Evolutionary conservation across 2,329 filamentous ascomycete genomes (phyloP), one percentile per base, ranked within the genome.

Genomic region (Leptographium radiaticola): DNA sequence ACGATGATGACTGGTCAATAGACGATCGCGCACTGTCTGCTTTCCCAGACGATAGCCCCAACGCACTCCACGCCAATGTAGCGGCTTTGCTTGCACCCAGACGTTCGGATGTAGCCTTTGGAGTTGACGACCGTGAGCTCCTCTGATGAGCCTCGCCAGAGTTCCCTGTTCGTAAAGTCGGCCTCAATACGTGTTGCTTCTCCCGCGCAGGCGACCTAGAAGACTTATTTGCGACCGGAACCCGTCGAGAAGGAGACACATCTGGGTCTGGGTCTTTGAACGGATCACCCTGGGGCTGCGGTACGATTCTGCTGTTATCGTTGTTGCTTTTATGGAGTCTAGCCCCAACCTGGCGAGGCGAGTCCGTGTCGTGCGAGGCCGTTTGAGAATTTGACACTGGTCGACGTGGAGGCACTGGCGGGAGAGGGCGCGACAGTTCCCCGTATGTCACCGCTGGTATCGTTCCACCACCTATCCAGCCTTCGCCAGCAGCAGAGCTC

Each of bases 391-490:
- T 69, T n/a, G 79, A 75, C 43, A 77, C 65, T 1, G 76, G 73
- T 31, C 80, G 78, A 30, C 86, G 74, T 49, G 58, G 57, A 4
- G 58, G 58, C 40, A 52, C 56, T 44, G 33, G 76, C 70, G 13
- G 81, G 74, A 11, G 81, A 69, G 13, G 70, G 63, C 83, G 81
- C n/a, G 86, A 85, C n/a, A 95, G 73, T 60, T 94, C 85, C 6
- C 82, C 78, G 64, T 94, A 95, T 56, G 77, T 83, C 49, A 90
- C 79, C 9, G 87, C 85, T 48, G 87, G 88, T 58, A 95, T 84
- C 1, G 87, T 93, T 13, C 88, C 87, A 58, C 84, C 77, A 43
- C 87, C 89, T 62, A 95, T 85, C 74, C 81, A 90, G 4, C 80
- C 82, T 58, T 70, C 74, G 52, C 55, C 44, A 9, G 33, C 33